Conservation (phyloP, 768 basidiomycete species). For the Auriscalpium vulgare region DNA sequence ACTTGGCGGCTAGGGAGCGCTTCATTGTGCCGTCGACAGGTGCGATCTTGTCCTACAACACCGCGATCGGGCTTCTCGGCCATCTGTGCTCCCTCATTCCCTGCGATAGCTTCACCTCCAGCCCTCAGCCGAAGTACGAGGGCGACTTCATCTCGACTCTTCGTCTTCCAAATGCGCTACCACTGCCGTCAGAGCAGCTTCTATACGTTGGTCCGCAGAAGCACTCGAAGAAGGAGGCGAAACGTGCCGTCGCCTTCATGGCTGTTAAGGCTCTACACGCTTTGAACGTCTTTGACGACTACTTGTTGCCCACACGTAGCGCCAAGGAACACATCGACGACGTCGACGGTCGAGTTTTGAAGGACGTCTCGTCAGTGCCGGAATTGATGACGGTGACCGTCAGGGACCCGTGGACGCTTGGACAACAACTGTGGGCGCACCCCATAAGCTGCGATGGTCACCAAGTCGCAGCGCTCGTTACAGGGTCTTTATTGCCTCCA, state of each 20-base stretch:
- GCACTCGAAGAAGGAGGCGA: conserved; percentile 72
- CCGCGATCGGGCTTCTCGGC: conserved; percentile 60
- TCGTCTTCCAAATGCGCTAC: conserved; percentile 59
- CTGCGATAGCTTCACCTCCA: conserved; percentile 58
- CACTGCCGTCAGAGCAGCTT: conserved; percentile 47
- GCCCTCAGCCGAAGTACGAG: conserved; percentile 50
- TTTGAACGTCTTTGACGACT: conserved; percentile 75
- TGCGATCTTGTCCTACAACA: conserved; percentile 74
- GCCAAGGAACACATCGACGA: conserved; percentile 44
- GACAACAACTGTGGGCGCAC: conserved; percentile 55
- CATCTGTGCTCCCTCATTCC: conserved; percentile 75
- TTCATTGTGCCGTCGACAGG: conserved; percentile 66
- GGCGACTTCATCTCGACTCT: conserved; percentile 54
- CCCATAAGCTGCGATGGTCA: conserved; percentile 43
- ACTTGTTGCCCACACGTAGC: conserved; percentile 64
- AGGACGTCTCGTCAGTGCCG: conserved; percentile 39
- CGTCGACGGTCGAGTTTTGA: conserved; percentile 38
- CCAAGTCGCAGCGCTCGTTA: conserved; percentile 53
- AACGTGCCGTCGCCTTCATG: conserved; percentile 72
- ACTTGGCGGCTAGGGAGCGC: conserved; percentile 61
- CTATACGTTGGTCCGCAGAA: conserved; percentile 51
- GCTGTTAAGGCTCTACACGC: conserved; percentile 63
- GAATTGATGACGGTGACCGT: conserved; percentile 52
- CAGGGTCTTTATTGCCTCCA: conserved; percentile 48
- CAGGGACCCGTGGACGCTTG: conserved; percentile 59